Evolutionary conservation across 2,329 filamentous ascomycete genomes (phyloP).

Genomic region (Penicillium crustosum): DNA sequence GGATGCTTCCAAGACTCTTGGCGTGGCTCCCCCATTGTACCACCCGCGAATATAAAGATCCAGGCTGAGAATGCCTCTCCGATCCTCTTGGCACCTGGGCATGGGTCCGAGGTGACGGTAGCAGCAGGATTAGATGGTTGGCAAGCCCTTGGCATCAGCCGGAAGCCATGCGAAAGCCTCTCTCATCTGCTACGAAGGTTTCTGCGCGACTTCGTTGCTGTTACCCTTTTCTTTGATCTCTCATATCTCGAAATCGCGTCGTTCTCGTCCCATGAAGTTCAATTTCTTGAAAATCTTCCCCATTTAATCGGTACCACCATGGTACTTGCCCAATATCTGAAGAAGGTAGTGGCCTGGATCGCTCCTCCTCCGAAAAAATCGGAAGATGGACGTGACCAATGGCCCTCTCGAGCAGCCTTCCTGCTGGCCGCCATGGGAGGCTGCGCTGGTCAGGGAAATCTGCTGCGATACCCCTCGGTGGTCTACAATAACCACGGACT

Average conservation of each 20-base stretch:
- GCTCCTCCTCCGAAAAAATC: conserved; percentile 36
- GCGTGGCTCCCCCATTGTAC: not conserved
- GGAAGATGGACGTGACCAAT: conserved; percentile 52
- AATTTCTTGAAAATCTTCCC: not conserved
- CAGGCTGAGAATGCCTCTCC: not conserved
- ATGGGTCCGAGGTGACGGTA: not conserved
- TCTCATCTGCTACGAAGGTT: not conserved
- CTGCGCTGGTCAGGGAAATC: conserved; percentile 59
- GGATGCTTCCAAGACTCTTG: conserved; percentile 12
- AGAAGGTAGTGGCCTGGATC: conserved; percentile 30
- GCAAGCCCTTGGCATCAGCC: conserved; percentile 5
- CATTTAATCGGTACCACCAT: conserved; percentile 1
- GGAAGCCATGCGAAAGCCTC: not conserved
- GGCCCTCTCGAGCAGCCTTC: conserved; percentile 57
- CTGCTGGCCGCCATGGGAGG: conserved; percentile 60
- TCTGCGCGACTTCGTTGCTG: not conserved
- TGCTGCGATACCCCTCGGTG: conserved; percentile 58
- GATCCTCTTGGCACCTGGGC: conserved; percentile 13
- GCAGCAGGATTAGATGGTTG: not conserved
- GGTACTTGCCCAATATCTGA: conserved; percentile 13
- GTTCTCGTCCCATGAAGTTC: not conserved
- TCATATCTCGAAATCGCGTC: too few species aligned
- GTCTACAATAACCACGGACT: conserved; percentile 62
- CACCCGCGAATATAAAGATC: not conserved
- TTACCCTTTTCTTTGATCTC: not conserved